Conservation (phyloP, 331 rosid species). For the Rosa hybrid region DNA sequence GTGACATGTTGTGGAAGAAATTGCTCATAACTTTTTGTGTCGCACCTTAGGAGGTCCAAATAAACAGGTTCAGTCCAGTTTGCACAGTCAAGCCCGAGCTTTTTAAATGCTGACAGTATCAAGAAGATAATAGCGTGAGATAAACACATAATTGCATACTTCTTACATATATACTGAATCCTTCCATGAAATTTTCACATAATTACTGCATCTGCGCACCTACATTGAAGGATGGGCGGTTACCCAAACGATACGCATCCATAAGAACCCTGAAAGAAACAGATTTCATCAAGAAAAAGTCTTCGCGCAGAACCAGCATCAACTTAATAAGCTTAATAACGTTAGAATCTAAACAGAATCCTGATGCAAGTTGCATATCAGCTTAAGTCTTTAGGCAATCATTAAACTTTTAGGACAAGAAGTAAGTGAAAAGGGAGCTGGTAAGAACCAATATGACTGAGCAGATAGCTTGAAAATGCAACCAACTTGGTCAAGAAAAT, state of each 20-base stretch:
- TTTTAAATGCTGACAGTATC: conserved; percentile 65
- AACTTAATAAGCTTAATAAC: not conserved
- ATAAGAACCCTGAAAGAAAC: conserved; percentile 65
- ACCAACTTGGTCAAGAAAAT: not conserved
- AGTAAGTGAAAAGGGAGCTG: not conserved
- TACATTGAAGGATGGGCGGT: conserved; percentile 75
- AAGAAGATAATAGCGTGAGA: conserved; percentile 5
- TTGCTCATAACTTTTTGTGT: not conserved
- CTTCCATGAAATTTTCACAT: not conserved
- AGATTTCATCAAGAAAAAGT: not conserved
- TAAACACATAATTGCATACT: conserved; percentile 14
- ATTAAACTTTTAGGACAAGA: not conserved
- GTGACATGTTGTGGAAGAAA: not conserved
- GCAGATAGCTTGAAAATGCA: not conserved
- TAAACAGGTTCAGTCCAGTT: conserved; percentile 86
- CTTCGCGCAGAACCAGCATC: not conserved
- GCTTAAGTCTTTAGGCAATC: not conserved
- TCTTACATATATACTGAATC: not conserved
- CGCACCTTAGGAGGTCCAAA: conserved; percentile 75
- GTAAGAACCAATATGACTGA: not conserved
- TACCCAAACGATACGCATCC: conserved; percentile 21
- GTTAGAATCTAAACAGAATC: too few species aligned
- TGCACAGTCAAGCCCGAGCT: conserved; percentile 93
- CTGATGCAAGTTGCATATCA: too few species aligned
- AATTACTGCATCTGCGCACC: conserved; percentile 42